A percentile compares a stretch with the other conserved stretches of the same genome.
phyloP scores from a whole-genome alignment of 352 stramenopile genomes.

The Globisporangium sylvaticum region DNA sequence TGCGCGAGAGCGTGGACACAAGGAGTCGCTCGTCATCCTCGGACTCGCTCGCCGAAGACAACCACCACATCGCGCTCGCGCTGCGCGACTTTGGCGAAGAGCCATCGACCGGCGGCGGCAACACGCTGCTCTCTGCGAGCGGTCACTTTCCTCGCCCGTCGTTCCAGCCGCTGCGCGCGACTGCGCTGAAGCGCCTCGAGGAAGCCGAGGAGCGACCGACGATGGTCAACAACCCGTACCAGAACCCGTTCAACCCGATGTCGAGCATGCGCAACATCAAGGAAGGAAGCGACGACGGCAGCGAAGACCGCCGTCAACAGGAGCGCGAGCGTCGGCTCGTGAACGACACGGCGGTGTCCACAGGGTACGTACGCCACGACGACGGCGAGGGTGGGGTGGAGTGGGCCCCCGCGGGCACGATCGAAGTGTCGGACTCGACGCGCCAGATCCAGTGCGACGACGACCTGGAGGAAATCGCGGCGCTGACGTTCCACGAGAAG shows the following conservation, averaged over 20 bases:
- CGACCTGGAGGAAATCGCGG: slow-evolving; percentile 82
- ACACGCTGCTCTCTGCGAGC: slow-evolving; percentile 35
- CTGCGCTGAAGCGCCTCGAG: slow-evolving; percentile 70
- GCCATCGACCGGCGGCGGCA: slow-evolving; percentile 25
- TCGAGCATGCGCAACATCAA: slow-evolving; percentile 50
- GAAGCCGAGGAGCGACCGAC: slow-evolving; percentile 74
- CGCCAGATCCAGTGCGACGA: slow-evolving; percentile 72
- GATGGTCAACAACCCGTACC: slow-evolving; percentile 60
- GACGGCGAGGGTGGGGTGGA: slow-evolving; percentile 58
- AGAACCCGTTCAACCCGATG: slow-evolving; percentile 66
- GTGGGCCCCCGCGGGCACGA: slow-evolving; percentile 58
- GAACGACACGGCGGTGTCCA: slow-evolving; percentile 74
- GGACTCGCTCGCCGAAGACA: slow-evolving; percentile 59
- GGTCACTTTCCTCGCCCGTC: slow-evolving; percentile 40
- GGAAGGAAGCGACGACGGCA: slow-evolving; percentile 32
- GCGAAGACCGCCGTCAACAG: slow-evolving; percentile 16
- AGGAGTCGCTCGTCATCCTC: slow-evolving; percentile 35
- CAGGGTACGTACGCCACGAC: slow-evolving; percentile 72
- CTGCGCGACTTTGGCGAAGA: slow-evolving; percentile 75
- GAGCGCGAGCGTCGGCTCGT: slow-evolving; percentile 15
- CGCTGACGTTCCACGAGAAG: slow-evolving; percentile 80
- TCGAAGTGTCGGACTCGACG: slow-evolving; percentile 33
- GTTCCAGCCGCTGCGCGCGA: slow-evolving; percentile 72
- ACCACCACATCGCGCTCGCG: slow-evolving; percentile 72
- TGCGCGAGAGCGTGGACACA: slow-evolving; percentile 29